These are phyloP conservation scores for Penicillium soppii DNA, from an alignment of 495 filamentous ascomycete species.

Conservation along the genomic window DNA sequence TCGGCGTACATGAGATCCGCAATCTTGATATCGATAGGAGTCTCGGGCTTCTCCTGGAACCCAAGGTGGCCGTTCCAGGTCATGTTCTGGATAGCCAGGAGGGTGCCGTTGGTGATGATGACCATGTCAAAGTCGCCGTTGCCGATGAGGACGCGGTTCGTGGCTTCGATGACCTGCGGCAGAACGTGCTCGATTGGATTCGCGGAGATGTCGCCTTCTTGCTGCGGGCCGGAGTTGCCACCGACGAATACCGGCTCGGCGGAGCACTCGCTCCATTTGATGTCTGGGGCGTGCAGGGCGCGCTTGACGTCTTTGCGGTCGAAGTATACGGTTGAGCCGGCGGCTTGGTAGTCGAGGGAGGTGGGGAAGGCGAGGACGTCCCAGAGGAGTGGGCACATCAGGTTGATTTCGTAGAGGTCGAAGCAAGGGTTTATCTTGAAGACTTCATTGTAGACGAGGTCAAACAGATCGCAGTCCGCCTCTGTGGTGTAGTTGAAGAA, in stretches of 20 bases:
- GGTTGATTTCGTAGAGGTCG: constrained; percentile 56
- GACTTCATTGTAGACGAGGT: constrained; percentile 45
- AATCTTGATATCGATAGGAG: constrained; percentile 38
- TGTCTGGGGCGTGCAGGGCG: constrained; percentile 57
- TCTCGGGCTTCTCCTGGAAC: constrained; percentile 46
- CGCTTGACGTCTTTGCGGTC: constrained; percentile 55
- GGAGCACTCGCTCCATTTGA: constrained; percentile 45
- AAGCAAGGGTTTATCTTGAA: constrained; percentile 59
- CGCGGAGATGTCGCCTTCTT: constrained; percentile 38
- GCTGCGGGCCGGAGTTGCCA: constrained; percentile 32
- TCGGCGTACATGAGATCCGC: constrained; percentile 34
- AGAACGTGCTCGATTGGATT: constrained; percentile 51
- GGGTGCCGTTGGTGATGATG: constrained; percentile 44
- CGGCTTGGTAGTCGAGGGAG: constrained; percentile 36
- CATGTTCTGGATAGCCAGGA: constrained; percentile 1
- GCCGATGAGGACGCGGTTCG: constrained; percentile 58
- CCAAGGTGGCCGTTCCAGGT: constrained; percentile 37
- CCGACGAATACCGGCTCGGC: constrained; percentile 44
- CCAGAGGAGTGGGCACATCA: constrained; percentile 43
- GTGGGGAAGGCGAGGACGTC: constrained; percentile 51
- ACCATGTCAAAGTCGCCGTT: constrained; percentile 62
- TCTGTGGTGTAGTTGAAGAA: constrained; percentile 29
- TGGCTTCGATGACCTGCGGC: constrained; percentile 60
- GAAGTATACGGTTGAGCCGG: constrained; percentile 53
- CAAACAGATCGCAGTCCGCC: constrained; percentile 54